A percentile compares a stretch with the other conserved stretches of the same genome.
phyloP scores from a whole-genome alignment of 768 basidiomycete species.

The Rhodotorula graminis region DNA sequence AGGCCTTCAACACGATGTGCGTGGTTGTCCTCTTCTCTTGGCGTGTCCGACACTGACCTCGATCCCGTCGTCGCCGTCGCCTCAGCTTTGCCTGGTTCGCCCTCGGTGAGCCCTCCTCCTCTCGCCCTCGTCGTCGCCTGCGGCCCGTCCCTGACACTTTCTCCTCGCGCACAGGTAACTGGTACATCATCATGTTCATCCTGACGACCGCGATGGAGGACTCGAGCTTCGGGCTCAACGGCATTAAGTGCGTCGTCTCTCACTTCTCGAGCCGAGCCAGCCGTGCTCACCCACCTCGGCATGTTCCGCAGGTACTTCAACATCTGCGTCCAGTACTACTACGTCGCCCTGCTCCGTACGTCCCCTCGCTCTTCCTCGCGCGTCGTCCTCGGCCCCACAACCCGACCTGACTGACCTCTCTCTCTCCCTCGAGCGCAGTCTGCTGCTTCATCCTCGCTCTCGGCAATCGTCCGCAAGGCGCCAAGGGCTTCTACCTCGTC shows the following conservation, averaged over 20 bases:
- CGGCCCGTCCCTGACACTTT: neutral
- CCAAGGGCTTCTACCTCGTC: constrained; percentile 76
- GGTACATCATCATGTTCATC: constrained; percentile 45
- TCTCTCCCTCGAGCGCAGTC: constrained; percentile 46
- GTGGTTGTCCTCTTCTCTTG: neutral
- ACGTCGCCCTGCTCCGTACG: constrained; percentile 76
- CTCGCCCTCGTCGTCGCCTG: neutral
- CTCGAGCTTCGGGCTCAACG: constrained; percentile 55
- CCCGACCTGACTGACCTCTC: neutral
- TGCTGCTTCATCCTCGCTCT: constrained; percentile 51
- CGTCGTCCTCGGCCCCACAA: neutral
- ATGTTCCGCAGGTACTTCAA: constrained; percentile 51
- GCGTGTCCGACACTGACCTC: constrained; percentile 79
- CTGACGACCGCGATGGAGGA: constrained; percentile 71
- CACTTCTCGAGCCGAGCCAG: too few relatives aligned
- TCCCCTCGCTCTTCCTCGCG: constrained; percentile 44
- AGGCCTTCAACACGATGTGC: too few relatives aligned
- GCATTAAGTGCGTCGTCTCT: constrained; percentile 54
- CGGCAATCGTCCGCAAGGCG: constrained; percentile 73
- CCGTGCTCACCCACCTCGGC: too few relatives aligned
- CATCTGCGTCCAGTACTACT: constrained; percentile 74
- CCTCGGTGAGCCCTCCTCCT: constrained; percentile 5
- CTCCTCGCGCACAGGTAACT: neutral
- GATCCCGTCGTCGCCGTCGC: neutral
- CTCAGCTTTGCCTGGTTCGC: constrained; percentile 31